Evolutionary conservation across 2,329 filamentous ascomycete genomes (phyloP).

Genomic region (Fusarium sp.): DNA sequence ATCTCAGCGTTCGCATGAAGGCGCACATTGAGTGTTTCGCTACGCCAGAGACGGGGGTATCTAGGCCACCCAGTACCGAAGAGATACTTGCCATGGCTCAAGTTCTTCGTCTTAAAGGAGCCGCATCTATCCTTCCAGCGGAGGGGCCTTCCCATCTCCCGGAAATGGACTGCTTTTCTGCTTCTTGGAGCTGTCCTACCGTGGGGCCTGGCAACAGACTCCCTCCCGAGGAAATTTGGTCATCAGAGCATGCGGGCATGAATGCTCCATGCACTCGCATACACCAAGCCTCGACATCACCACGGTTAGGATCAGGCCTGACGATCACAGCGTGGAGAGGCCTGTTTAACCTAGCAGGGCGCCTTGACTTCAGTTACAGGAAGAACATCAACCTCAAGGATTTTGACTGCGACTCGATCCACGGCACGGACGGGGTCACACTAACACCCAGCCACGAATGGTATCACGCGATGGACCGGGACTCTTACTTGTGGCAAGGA

Average conservation of each 20-base stretch:
- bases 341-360: too few relatives aligned
- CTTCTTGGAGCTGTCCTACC: too few relatives aligned
- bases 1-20: too few relatives aligned
- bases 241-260: background rate
- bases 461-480: background rate
- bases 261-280: background rate
- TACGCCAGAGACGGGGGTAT: background rate
- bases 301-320: accelerated
- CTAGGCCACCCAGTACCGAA: background rate
- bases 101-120: background rate
- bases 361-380: too few relatives aligned
- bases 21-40: too few relatives aligned
- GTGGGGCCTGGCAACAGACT: too few relatives aligned
- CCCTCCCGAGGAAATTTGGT: background rate
- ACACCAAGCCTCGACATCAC: background rate
- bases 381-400: too few relatives aligned
- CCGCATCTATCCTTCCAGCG: background rate
- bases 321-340: too few relatives aligned
- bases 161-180: background rate
- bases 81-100: background rate
- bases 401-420: too few relatives aligned
- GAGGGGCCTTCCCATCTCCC: background rate
- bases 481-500: background rate
- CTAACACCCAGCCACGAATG: background rate
- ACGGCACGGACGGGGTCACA: background rate